Evolutionary conservation across 2,329 filamentous ascomycete species (phyloP).

Genomic region (Aspergillus sojae): DNA sequence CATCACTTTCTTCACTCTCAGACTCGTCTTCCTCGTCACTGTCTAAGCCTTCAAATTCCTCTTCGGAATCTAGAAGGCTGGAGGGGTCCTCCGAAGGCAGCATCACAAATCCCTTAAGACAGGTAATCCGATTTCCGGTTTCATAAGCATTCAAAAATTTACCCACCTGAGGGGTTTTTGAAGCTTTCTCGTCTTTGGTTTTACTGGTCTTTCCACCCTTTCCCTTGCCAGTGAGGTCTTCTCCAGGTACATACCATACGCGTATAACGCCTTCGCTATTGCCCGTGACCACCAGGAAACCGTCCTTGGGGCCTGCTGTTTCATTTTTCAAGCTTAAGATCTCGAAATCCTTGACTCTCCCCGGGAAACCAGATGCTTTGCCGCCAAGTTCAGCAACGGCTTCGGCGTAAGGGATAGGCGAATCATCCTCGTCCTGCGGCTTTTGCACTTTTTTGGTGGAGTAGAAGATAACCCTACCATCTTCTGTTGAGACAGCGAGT

Average conservation of each 20-base stretch:
- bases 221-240: constrained; percentile 30
- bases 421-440: constrained; percentile 48
- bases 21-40: constrained; percentile 27
- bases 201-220: constrained; percentile 18
- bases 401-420: constrained; percentile 61
- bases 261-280: constrained; percentile 86
- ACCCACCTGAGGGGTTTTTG: constrained; percentile 56
- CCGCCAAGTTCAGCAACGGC: constrained; percentile 79
- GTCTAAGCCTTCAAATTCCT: constrained; percentile 28
- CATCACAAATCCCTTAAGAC: constrained; percentile 84
- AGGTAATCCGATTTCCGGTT: constrained; percentile 87
- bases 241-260: constrained; percentile 65
- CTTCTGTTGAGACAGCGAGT: constrained; percentile 82
- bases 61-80: constrained; percentile 54
- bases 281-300: constrained; percentile 67
- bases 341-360: constrained; percentile 87
- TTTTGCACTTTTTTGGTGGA: constrained; percentile 59
- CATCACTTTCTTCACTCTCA: constrained; percentile 33
- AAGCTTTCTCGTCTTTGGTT: constrained; percentile 20
- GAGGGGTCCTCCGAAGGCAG: constrained; percentile 59
- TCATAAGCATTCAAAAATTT: constrained; percentile 75
- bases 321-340: constrained; percentile 55
- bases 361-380: constrained; percentile 64
- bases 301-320: constrained; percentile 35
- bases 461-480: constrained; percentile 84